These are phyloP conservation scores for Talinum fruticosum DNA, from an alignment of 148 eudicot species.

Conservation along the genomic window DNA sequence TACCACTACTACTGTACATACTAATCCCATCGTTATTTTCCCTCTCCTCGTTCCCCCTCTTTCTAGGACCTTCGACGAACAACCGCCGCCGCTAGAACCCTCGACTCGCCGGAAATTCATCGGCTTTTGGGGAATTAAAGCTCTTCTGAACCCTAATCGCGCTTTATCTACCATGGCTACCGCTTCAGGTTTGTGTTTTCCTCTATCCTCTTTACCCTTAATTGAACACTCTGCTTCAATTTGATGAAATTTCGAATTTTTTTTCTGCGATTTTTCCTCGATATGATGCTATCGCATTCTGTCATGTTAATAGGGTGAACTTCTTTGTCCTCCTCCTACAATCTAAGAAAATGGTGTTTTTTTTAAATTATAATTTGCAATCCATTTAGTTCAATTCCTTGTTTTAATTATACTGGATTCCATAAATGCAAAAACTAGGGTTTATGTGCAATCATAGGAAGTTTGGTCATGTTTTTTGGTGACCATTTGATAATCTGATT, in stretches of 20 bases:
- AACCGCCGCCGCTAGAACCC: background rate
- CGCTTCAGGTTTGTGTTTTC: slow-evolving; percentile 35
- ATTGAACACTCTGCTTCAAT: background rate
- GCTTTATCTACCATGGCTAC: slow-evolving; percentile 34
- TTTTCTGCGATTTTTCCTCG: background rate
- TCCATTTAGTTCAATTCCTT: too few relatives aligned
- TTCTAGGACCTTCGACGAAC: background rate
- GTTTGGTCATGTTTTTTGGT: too few relatives aligned
- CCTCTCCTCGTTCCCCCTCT: background rate
- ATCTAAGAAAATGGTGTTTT: too few relatives aligned
- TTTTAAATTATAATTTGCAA: too few relatives aligned
- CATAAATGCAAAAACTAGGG: too few relatives aligned
- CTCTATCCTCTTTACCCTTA: background rate
- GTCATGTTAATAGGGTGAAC: background rate
- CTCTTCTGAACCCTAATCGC: background rate
- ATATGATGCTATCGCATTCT: background rate
- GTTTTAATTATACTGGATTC: too few relatives aligned
- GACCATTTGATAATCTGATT: too few relatives aligned
- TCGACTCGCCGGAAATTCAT: background rate
- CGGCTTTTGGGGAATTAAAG: background rate
- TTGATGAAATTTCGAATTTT: background rate
- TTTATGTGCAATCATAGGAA: too few relatives aligned
- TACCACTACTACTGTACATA: background rate
- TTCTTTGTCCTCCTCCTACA: too few relatives aligned
- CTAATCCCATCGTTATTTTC: background rate